Percentiles rank a stretch among this genome's conserved stretches.
Conservation (phyloP, 169 alveolate species). For the Eimeria necatrix region DNA sequence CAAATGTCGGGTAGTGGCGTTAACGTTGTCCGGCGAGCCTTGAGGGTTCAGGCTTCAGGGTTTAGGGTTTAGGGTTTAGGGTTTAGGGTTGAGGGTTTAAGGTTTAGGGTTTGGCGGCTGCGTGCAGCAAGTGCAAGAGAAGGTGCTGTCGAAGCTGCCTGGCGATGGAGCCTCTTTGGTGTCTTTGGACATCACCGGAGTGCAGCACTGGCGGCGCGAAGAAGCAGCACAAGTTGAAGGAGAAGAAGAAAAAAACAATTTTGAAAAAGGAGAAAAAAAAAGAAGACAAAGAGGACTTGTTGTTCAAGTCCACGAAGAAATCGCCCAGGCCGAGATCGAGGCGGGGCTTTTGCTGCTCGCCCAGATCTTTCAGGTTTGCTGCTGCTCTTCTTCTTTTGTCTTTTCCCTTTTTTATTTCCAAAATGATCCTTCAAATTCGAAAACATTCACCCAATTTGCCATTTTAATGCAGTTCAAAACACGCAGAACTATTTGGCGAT, state of each 20-base stretch:
- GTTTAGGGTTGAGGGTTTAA: conserved; percentile 12
- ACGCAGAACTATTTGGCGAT: no score
- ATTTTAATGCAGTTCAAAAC: not conserved
- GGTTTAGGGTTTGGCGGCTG: conserved; percentile 12
- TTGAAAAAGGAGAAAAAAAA: not conserved
- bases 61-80: not conserved
- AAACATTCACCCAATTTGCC: not conserved
- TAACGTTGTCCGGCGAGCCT: not conserved
- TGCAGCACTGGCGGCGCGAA: conserved; percentile 25
- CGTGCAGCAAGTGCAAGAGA: conserved; percentile 30
- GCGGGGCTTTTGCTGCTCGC: not conserved
- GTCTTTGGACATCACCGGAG: conserved; percentile 23
- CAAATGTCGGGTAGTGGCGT: no score
- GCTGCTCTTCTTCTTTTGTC: not conserved
- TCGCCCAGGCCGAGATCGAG: conserved; percentile 48
- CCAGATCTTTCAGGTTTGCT: conserved; percentile 4
- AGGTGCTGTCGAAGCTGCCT: not conserved
- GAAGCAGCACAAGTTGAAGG: not conserved
- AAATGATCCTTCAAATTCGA: not conserved
- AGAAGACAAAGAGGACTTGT: conserved; percentile 2
- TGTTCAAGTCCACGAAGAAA: not conserved
- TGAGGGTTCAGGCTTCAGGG: not conserved
- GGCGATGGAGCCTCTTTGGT: conserved; percentile 11
- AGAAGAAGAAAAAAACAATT: not conserved
- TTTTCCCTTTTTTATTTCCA: not conserved